These are phyloP conservation scores for Skeletonema tropicum DNA, from an alignment of 108 stramenopile species.

Conservation along the genomic window DNA sequence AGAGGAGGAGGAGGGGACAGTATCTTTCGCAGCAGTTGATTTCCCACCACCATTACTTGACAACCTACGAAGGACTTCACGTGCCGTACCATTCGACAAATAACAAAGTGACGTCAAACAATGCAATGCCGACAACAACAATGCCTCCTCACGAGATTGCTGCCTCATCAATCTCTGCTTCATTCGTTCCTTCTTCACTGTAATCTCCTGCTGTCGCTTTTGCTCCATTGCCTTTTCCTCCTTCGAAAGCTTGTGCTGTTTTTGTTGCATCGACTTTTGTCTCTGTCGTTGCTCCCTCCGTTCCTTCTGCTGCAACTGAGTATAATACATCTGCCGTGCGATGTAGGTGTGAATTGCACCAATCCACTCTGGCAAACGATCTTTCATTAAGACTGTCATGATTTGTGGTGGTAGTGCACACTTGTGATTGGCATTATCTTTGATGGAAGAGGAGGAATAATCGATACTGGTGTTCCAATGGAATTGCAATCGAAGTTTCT, in stretches of 20 bases:
- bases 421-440: conserved; percentile 7
- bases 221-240: conserved; percentile 3
- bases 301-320: conserved; percentile 6
- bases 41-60: background rate
- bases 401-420: conserved; percentile 39
- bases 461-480: background rate
- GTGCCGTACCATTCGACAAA: conserved; percentile 48
- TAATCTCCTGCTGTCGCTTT: conserved; percentile 10
- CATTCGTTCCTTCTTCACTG: conserved; percentile 3
- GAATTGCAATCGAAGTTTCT: conserved; percentile 21
- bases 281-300: background rate
- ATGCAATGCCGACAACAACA: conserved; percentile 22
- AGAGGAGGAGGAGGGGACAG: background rate
- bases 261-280: background rate
- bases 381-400: conserved; percentile 57
- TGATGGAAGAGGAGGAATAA: background rate
- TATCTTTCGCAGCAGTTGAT: background rate
- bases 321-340: background rate
- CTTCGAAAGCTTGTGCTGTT: conserved; percentile 6
- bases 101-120: conserved; percentile 35
- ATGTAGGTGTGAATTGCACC: conserved; percentile 21
- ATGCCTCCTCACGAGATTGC: conserved; percentile 12
- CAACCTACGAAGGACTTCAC: conserved; percentile 57
- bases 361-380: conserved; percentile 57
- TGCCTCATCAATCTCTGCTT: conserved; percentile 9